Base-by-base conservation (phyloP, 1,139 yeast species). In the Blastobotrys aristatus region DNA sequence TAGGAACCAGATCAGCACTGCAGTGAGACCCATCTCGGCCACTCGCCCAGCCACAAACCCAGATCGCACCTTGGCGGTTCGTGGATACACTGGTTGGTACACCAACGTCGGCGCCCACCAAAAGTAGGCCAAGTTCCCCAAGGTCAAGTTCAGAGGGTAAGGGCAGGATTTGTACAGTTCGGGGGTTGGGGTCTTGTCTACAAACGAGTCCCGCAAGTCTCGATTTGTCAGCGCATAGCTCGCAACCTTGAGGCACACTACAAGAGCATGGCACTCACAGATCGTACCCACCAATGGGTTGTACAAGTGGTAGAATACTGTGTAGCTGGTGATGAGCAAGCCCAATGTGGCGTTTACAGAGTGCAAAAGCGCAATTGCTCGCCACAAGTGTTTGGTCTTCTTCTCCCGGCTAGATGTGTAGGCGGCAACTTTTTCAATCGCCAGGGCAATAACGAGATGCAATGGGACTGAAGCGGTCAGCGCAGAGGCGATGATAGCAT, bases 91-190 rank as follows among this genome's bases (percentile, higher is more conserved):
- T 1, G 76, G 76, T 56, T 72, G 76, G 54, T 72, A 72, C 14
- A 72, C 67, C 40, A 72, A 62, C 6, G 76, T 72, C 1, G 76
- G 76, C 1, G 75, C 72, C 61, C 67, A 64, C 72, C 74, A 69
- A 54, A 67, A 73, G 55, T 68, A 68, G 5, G 64, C 58, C 31
- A 69, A 52, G 47, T 70, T 69, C 13, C 52, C 31, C 14, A 69
- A 37, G 1, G 72, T 63, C 44, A 72, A 59, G 54, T 72, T 72
- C 10, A 47, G 37, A 2, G 76, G 76, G 55, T 73, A 73, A n/a
- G 65, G 62, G 18, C 51, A 49, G 6, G 32, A 26, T 2, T 52
- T 50, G 56, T 72, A 72, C 31, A 66, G 53, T 7, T 54, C 61
- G 2, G 75, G 75, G 26, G 62, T 53, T 11, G 56, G 52, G 41